These are phyloP conservation scores for Tricladium varicosporioides DNA, from an alignment of 2,329 filamentous ascomycete genomes.

Conservation along the genomic window DNA sequence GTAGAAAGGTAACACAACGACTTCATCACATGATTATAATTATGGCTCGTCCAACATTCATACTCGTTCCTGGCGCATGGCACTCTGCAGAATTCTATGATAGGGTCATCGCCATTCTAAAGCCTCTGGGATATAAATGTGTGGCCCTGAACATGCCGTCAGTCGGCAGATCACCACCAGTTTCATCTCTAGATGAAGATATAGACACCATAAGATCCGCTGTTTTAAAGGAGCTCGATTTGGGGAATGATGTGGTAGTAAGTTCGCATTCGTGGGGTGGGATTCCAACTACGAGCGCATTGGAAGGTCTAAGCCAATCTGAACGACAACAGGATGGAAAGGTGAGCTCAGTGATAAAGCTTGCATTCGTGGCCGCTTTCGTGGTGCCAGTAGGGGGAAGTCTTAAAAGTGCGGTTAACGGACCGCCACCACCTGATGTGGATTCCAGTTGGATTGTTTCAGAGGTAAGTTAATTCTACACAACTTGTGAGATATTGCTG, in stretches of 20 bases:
- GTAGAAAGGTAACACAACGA: too few relatives aligned
- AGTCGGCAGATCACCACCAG: constrained; percentile 9
- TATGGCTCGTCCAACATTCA: constrained; percentile 18
- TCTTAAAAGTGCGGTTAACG: constrained; percentile 7
- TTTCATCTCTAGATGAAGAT: constrained; percentile 16
- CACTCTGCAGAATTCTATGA: constrained; percentile 16
- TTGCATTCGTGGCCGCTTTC: constrained; percentile 19
- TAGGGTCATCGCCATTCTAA: constrained; percentile 18
- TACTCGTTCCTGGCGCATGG: constrained; percentile 23
- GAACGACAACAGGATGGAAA: constrained; percentile 37
- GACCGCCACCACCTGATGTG: background rate
- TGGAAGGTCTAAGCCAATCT: constrained; percentile 37
- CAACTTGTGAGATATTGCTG: background rate
- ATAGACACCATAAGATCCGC: constrained; percentile 15
- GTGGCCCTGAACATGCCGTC: constrained; percentile 16
- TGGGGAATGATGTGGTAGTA: constrained; percentile 38
- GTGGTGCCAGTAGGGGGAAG: constrained; percentile 11
- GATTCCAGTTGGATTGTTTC: constrained; percentile 2
- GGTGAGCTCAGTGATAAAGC: constrained; percentile 33
- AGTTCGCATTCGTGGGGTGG: constrained; percentile 40
- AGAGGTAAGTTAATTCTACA: constrained; percentile 7
- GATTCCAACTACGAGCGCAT: constrained; percentile 33
- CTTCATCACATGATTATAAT: background rate
- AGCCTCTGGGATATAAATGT: constrained; percentile 20
- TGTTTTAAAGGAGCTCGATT: constrained; percentile 26